Evolutionary conservation across 2,329 filamentous ascomycete species (phyloP), one percentile per base, ranked within the genome.

Genomic region (Arthrobotrys entomopaga): DNA sequence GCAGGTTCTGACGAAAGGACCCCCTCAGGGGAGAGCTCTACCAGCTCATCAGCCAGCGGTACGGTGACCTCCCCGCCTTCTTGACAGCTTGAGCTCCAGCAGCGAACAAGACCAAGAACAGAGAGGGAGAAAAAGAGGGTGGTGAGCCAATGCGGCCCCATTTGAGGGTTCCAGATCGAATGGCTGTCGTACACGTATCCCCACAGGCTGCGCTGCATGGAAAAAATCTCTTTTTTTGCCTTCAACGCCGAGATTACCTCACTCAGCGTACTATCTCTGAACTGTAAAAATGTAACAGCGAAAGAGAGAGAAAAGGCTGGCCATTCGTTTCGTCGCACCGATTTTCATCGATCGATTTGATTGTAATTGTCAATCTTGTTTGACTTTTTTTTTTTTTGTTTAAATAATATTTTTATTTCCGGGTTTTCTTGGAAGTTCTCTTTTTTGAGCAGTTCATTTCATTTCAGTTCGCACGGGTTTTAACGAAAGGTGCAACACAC

Each of bases 111-210:
- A n/a, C n/a, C n/a, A n/a, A n/a, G n/a, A n/a, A n/a, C n/a, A n/a
- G n/a, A 7, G 42, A 46, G 16, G n/a, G 40, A 10, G n/a, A n/a
- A n/a, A n/a, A n/a, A 43, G n/a, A 43, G n/a, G 40, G 59, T 34
- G 10, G 29, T 5, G 29, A 34, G 49, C 57, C 65, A 69, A 63
- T 61, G 65, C 29, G 29, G 42, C 42, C n/a, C n/a, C 6, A 13
- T 13, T 46, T 19, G 42, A 46, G 40, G 6, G 19, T 22, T 49
- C 69, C 29, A 49, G 61, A 56, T 54, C 69, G 69, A 73, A 73
- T 73, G 69, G 69, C 43, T 29, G 69, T 66, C 69, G 69, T 73
- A 73, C 69, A 73, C 69, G 69, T 73, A 73, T 73, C 69, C 69
- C 69, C 61, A 73, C 69, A 50, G 46, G 15, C 16, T 15, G 16